phyloP scores from a whole-genome alignment of 164 flowering plant genomes.

The Paratinospora sagittata region DNA sequence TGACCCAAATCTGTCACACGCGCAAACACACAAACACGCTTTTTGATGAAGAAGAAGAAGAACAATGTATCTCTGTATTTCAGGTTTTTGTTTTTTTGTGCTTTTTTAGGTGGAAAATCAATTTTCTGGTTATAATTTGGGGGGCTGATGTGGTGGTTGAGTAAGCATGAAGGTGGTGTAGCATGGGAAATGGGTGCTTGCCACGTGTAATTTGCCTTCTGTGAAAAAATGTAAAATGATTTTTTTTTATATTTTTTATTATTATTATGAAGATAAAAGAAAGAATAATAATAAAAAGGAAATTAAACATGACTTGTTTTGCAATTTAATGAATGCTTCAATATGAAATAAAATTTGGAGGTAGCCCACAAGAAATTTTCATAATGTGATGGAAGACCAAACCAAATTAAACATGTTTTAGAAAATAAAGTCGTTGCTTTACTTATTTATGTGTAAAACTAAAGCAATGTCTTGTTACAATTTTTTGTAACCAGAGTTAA shows the following conservation, averaged over 20 bases:
- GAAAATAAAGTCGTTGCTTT: not conserved
- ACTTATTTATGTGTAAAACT: not conserved
- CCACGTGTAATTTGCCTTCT: not conserved
- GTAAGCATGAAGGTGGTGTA: not conserved
- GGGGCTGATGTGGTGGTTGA: no score
- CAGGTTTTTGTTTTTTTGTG: not conserved
- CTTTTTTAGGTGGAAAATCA: not conserved
- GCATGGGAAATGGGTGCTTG: not conserved
- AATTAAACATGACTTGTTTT: not conserved
- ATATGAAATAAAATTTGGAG: not conserved
- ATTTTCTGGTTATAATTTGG: not conserved
- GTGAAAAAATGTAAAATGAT: not conserved
- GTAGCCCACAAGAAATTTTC: not conserved
- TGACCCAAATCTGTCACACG: slow-evolving; percentile 21
- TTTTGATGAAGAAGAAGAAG: not conserved
- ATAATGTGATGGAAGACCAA: not conserved
- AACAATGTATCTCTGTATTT: not conserved
- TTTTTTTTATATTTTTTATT: not conserved
- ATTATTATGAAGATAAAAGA: not conserved
- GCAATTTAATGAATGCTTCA: not conserved
- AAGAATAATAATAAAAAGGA: not conserved
- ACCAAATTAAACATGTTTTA: not conserved
- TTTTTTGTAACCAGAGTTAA: no score
- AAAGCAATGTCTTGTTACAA: not conserved
- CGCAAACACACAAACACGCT: not conserved